Base-by-base conservation (phyloP, 768 basidiomycete species). In the Pholiota microspora region DNA sequence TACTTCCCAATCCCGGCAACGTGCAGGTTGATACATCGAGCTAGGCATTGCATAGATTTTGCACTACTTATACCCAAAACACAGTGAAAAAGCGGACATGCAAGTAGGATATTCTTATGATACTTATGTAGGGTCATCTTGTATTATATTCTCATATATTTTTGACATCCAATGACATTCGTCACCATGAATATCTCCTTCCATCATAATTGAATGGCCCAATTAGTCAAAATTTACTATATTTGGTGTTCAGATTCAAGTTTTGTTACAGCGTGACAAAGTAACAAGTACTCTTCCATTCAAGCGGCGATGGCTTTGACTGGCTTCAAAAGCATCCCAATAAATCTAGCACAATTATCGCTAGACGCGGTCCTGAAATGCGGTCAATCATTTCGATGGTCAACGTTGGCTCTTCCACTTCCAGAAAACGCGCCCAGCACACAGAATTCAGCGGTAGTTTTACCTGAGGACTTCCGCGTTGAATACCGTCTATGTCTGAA, bases 341-440 rank as follows among this genome's bases (percentile, higher is more conserved):
- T 94, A 4, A 71, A 84, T 4, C 65, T 83, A n/a, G 70, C 70
- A 8, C 92, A 94, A 67, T 75, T 95, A 29, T 86, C 84, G n/a
- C 77, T 96, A 36, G 73, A 85, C 40, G 84, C 87, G 1, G 90
- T 91, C 9, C 73, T 94, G 29, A 85, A 82, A 63, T 92, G 86
- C 53, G 93, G 93, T 3, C 92, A 94, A 67, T 87, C 87, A 2
- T 94, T 94, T 68, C 84, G 91, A 25, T 95, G 94, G 92, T 77
- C 80, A 34, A 77, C 73, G 6, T 70, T 80, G 50, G 77, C 79
- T 28, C 68, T 55, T n/a, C 40, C 53, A 32, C 13, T 16, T 21
- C 25, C 40, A 7, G 40, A 23, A 42, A 23, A 44, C 7, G 50
- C 40, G 31, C 25, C 52, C 45, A 42, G 32, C 45, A 18, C 51